Base-by-base conservation (phyloP, 768 basidiomycete species). In the Termitomyces sp. region DNA sequence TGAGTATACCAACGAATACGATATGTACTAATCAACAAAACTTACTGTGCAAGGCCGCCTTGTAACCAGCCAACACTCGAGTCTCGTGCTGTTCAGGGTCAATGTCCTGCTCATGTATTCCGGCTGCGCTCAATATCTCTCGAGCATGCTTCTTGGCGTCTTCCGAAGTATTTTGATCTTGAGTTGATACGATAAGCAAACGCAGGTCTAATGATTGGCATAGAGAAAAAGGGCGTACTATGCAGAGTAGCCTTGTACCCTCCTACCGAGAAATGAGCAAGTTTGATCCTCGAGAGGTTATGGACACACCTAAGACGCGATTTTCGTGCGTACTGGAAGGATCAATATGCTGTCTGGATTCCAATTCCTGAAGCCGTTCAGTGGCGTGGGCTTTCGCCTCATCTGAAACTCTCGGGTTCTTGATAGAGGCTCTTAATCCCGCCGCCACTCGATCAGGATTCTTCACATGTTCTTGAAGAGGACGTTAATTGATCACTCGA, bases 31-130 rank as follows among this genome's bases (percentile, higher is more conserved):
- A 21, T 11, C n/a, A 5, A 29, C 8, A 12, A n/a, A 21, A 16
- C 63, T 47, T 37, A 83, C 82, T 84, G 49, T 68, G 61, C 2
- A 84, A 63, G 1, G 83, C 76, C 29, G 83, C 82, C 59, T 85
- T 84, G 66, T 83, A 83, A 10, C 83, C 83, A 0, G 74, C 83
- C 5, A 81, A 63, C 41, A 84, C 81, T 35, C 77, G 80, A 2
- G 63, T 74, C 48, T 70, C 58, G 52, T 83, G 80, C 59, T 78
- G 73, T 60, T 56, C 56, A 0, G 66, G 58, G 38, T 66, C 66
- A 35, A 73, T 38, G 9, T 51, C 50, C 6, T 38, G 72, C 42
- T 65, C 50, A 1, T 62, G 57, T 45, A 77, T 73, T 0, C 76
- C 82, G 3, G 75, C 73, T 4, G 77, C 79, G 43, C 72, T 68